These are phyloP conservation scores for Huntiella abstrusa DNA, from an alignment of 2,329 filamentous ascomycete genomes.

Conservation along the genomic window DNA sequence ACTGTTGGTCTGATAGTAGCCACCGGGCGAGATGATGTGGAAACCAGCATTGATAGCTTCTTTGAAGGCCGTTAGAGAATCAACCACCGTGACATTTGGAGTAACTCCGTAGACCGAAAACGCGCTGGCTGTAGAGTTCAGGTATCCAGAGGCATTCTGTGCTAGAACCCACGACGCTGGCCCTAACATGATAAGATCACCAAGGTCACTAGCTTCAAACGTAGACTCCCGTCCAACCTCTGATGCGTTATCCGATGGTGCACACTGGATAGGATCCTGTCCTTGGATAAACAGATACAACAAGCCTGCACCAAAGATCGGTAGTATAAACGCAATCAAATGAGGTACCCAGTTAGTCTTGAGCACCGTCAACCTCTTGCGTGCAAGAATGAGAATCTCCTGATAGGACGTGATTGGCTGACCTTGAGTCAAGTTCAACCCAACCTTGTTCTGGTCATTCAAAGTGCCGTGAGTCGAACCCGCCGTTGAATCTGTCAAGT, in stretches of 20 bases:
- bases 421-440: conserved; percentile 45
- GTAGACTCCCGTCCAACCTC: conserved; percentile 17
- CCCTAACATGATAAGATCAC: conserved; percentile 8
- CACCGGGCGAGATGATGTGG: conserved; percentile 54
- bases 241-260: conserved; percentile 20
- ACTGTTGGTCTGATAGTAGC: conserved; percentile 46
- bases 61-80: conserved; percentile 48
- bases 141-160: conserved; percentile 3
- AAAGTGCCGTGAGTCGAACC: too few species aligned
- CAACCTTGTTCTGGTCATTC: conserved; percentile 8
- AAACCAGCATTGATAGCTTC: conserved; percentile 43
- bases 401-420: conserved; percentile 46
- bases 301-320: conserved; percentile 59
- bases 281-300: conserved; percentile 55
- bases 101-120: conserved; percentile 7
- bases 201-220: conserved; percentile 20
- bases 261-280: conserved; percentile 19
- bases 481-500: too few species aligned
- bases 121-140: conserved; percentile 4
- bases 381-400: conserved; percentile 57
- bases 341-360: conserved; percentile 65
- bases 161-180: conserved; percentile 1
- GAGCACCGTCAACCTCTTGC: conserved; percentile 60
- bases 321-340: conserved; percentile 53
- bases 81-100: conserved; percentile 23